Percentiles rank a stretch among this genome's conserved stretches.
phyloP scores from a whole-genome alignment of 2,329 filamentous ascomycete species.

The Emmonsiellopsis sp. region DNA sequence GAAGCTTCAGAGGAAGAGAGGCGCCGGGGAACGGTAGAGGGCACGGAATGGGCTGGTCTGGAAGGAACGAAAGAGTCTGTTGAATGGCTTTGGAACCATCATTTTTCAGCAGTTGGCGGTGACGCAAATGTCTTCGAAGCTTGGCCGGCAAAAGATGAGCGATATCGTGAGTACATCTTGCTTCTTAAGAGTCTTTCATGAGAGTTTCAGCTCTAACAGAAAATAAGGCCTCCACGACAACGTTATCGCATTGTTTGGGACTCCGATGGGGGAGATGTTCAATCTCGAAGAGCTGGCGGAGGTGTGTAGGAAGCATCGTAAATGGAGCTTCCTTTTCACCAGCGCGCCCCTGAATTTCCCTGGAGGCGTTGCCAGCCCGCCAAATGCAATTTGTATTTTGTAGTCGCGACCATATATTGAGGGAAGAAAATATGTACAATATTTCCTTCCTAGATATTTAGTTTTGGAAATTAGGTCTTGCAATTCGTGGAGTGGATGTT shows the following conservation, averaged over 20 bases:
- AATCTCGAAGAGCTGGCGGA: slow-evolving; percentile 46
- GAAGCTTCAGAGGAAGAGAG: slow-evolving; percentile 17
- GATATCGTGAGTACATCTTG: slow-evolving; percentile 16
- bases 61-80: slow-evolving; percentile 24
- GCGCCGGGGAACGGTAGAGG: slow-evolving; percentile 19
- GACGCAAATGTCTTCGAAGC: slow-evolving; percentile 43
- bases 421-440: not conserved
- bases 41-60: slow-evolving; percentile 29
- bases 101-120: slow-evolving; percentile 47
- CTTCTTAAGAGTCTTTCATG: slow-evolving; percentile 31
- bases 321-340: slow-evolving; percentile 55
- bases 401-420: slow-evolving; percentile 12
- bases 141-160: slow-evolving; percentile 4
- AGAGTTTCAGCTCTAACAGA: not conserved
- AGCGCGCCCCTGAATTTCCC: slow-evolving; percentile 52
- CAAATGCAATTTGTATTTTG: slow-evolving; percentile 29
- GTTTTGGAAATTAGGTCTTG: not conserved
- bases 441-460: not conserved
- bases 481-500: not conserved
- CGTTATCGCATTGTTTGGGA: slow-evolving; percentile 44
- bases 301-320: slow-evolving; percentile 43
- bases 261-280: slow-evolving; percentile 49
- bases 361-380: slow-evolving; percentile 42
- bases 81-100: slow-evolving; percentile 43
- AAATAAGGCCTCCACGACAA: slow-evolving; percentile 40